A percentile compares a stretch with the other conserved stretches of the same genome.
These are phyloP conservation scores for Rubia yunnanensis DNA, from an alignment of 257 asterid genomes.

Conservation along the genomic window DNA sequence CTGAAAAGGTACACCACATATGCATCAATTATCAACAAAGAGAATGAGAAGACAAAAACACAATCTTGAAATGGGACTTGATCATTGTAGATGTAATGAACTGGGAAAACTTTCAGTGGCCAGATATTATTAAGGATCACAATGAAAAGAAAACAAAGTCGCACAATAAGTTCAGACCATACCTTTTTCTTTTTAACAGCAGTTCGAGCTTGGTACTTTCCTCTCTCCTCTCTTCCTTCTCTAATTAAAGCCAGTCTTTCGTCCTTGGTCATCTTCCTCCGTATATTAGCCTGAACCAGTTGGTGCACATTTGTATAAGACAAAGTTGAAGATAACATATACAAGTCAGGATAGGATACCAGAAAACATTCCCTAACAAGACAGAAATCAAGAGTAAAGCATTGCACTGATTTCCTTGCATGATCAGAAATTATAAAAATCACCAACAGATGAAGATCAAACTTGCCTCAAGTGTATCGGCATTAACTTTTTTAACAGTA, in stretches of 20 bases:
- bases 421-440: neutral
- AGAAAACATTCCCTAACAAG: neutral
- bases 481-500: conserved; percentile 66
- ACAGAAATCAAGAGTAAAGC: neutral
- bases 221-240: conserved; percentile 76
- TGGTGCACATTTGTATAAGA: conserved; percentile 1
- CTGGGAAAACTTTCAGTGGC: neutral
- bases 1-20: conserved; percentile 25
- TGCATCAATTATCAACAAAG: neutral
- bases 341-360: neutral
- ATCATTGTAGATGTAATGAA: neutral
- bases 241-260: conserved; percentile 48
- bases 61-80: neutral
- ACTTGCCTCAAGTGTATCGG: conserved; percentile 68
- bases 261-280: conserved; percentile 62
- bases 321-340: neutral
- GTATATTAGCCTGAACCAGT: conserved; percentile 57
- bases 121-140: neutral
- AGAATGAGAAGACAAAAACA: neutral
- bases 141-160: conserved; percentile 1
- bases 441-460: neutral
- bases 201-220: conserved; percentile 52
- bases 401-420: neutral
- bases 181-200: conserved; percentile 76
- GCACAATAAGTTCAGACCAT: neutral